Evolutionary conservation across 108 stramenopile genomes (phyloP).

Genomic region (Cyclotella sp.): DNA sequence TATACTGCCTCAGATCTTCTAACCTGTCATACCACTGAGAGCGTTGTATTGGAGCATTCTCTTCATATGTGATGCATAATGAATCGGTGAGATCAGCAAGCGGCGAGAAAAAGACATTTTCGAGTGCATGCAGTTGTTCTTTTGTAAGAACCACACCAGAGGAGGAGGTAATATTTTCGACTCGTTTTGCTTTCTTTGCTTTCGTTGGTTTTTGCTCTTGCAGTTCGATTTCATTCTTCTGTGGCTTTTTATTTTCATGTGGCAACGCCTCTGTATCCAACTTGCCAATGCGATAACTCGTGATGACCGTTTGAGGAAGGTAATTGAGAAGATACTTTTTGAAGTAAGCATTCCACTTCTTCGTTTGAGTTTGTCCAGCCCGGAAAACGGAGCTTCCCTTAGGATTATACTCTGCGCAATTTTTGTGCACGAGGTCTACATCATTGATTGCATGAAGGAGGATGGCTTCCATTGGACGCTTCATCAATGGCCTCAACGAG

Average conservation of each 20-base stretch:
- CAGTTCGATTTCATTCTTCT: neutral
- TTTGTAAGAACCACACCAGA: constrained; percentile 42
- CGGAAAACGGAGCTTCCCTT: constrained; percentile 31
- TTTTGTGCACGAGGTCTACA: constrained; percentile 41
- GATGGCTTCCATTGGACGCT: constrained; percentile 45
- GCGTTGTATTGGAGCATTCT: constrained; percentile 6
- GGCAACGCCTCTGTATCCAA: neutral
- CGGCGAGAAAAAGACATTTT: constrained; percentile 37
- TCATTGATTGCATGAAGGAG: constrained; percentile 24
- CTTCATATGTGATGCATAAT: neutral
- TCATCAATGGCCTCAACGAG: constrained; percentile 22
- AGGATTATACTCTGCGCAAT: constrained; percentile 40
- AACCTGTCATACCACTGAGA: constrained; percentile 46
- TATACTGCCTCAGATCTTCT: constrained; percentile 35
- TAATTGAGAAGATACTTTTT: constrained; percentile 22
- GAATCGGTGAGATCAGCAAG: constrained; percentile 15
- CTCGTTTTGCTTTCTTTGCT: constrained; percentile 30
- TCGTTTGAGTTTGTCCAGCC: constrained; percentile 34
- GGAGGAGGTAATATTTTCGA: constrained; percentile 8
- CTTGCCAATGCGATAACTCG: constrained; percentile 14
- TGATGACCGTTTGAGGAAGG: constrained; percentile 33
- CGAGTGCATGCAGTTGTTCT: constrained; percentile 38
- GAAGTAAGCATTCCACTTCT: constrained; percentile 50
- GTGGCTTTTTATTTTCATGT: neutral
- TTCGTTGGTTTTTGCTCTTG: constrained; percentile 7